Evolutionary conservation across 257 asterid species (phyloP).

Genomic region (Solanum ossicruentum): DNA sequence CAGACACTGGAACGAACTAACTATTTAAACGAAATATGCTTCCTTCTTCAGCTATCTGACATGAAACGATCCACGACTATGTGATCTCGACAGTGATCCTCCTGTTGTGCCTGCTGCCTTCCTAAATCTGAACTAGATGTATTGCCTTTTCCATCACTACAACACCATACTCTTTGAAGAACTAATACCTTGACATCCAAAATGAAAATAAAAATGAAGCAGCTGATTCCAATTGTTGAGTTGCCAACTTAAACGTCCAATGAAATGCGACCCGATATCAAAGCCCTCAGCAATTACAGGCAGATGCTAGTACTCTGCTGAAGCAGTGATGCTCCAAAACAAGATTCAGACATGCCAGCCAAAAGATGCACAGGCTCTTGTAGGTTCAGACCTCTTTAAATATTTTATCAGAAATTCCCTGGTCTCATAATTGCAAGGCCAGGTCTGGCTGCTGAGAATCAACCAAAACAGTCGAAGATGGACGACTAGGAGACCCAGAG

Average conservation of each 20-base stretch:
- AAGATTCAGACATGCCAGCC: background rate
- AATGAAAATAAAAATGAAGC: background rate
- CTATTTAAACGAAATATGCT: background rate
- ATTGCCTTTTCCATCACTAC: background rate
- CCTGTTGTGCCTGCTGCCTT: background rate
- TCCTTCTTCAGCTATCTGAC: background rate
- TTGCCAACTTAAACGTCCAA: background rate
- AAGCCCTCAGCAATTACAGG: background rate
- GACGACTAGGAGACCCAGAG: conserved; percentile 76
- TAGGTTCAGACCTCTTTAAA: background rate
- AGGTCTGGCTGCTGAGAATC: conserved; percentile 99
- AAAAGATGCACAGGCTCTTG: background rate
- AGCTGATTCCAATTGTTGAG: background rate
- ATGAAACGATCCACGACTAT: background rate
- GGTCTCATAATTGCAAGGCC: conserved; percentile 76
- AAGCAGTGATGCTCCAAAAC: background rate
- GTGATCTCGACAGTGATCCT: background rate
- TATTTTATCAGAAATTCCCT: background rate
- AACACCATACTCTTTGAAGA: background rate
- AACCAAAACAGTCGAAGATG: conserved; percentile 53
- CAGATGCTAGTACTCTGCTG: background rate
- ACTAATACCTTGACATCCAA: background rate
- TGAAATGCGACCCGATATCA: background rate
- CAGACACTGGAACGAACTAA: background rate
- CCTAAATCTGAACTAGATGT: background rate